Evolutionary conservation across 2,329 filamentous ascomycete genomes (phyloP).

Genomic region (Pseudogymnoascus sp.): DNA sequence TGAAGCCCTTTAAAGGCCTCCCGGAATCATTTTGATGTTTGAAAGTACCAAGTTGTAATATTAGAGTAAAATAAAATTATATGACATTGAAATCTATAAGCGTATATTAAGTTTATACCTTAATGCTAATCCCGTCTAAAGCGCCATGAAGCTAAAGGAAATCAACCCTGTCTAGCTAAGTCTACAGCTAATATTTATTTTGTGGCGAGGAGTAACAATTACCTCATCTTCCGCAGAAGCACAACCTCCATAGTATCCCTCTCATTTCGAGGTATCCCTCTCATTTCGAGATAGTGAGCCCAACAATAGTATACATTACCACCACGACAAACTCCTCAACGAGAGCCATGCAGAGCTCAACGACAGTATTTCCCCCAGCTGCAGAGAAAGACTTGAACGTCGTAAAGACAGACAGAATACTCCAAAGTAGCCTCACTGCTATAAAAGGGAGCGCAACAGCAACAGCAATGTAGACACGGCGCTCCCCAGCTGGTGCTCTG

Average conservation of each 20-base stretch:
- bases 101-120: no score
- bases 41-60: no score
- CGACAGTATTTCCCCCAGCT: constrained; percentile 20
- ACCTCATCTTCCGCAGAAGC: background rate
- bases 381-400: constrained; percentile 22
- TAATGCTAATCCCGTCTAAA: no score
- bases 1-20: no score
- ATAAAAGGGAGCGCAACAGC: constrained; percentile 26
- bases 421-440: constrained; percentile 27
- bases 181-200: background rate
- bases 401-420: constrained; percentile 24
- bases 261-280: no score
- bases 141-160: background rate
- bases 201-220: background rate
- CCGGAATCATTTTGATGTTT: no score
- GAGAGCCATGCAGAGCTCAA: constrained; percentile 26
- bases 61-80: no score
- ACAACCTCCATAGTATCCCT: background rate
- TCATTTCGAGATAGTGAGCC: constrained; percentile 11
- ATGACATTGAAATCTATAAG: no score
- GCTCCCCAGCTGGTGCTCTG: constrained; percentile 25
- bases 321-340: constrained; percentile 28
- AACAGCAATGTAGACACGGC: constrained; percentile 25
- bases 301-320: constrained; percentile 22
- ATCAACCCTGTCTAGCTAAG: background rate